phyloP scores from a whole-genome alignment of 768 basidiomycete genomes.

The Crassisporium funariophilum region DNA sequence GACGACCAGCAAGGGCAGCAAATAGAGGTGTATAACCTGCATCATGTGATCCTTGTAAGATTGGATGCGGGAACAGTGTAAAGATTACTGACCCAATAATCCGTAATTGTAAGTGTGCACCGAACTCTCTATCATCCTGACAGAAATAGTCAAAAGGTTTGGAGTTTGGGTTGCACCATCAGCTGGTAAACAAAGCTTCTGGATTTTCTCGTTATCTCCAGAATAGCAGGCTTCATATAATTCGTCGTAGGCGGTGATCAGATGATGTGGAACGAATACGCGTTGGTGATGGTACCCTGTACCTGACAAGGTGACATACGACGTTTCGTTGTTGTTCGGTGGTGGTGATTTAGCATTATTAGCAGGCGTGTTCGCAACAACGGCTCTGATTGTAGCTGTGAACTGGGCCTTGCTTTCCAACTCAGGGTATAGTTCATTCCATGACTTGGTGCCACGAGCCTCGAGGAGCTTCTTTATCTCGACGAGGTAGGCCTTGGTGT shows the following conservation, averaged over 20 bases:
- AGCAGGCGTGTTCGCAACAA: too few species aligned
- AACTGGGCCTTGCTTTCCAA: constrained; percentile 15
- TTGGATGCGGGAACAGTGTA: too few species aligned
- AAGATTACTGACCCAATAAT: not conserved
- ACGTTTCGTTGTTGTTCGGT: not conserved
- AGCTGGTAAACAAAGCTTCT: constrained; percentile 55
- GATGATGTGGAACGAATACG: constrained; percentile 34
- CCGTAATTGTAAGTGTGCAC: constrained; percentile 13
- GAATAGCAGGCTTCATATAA: constrained; percentile 57
- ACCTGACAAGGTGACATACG: not conserved
- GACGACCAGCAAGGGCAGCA: constrained; percentile 49
- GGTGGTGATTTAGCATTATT: too few species aligned
- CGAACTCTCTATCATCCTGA: constrained; percentile 26
- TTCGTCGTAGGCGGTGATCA: constrained; percentile 47
- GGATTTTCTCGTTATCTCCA: constrained; percentile 53
- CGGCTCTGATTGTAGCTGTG: not conserved
- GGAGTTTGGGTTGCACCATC: constrained; percentile 27
- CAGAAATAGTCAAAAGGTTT: constrained; percentile 45
- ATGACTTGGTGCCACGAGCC: constrained; percentile 41
- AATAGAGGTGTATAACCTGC: constrained; percentile 55
- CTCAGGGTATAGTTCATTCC: constrained; percentile 41
- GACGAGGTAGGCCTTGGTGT: constrained; percentile 32
- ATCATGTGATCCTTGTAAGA: too few species aligned
- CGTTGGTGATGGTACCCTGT: constrained; percentile 18
- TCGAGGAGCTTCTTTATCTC: constrained; percentile 37